Base-by-base conservation (phyloP, 2,329 filamentous ascomycete genomes). In the Stachybotrys chartarum region DNA sequence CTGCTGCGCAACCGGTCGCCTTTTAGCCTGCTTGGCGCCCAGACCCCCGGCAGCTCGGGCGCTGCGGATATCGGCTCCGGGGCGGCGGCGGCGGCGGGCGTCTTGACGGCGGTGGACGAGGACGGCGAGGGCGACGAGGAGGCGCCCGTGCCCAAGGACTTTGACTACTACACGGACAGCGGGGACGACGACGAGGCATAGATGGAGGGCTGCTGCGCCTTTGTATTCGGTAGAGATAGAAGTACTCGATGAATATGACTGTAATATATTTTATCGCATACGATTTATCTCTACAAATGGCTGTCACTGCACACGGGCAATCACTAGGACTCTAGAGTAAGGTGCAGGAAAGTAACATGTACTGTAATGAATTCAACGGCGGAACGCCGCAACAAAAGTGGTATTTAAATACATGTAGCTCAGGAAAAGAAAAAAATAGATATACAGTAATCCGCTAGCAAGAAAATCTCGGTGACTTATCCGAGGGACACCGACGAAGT, bases 41-140 rank as follows among this genome's bases (percentile, higher is more conserved):
- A 14, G 35, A 42, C 35, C 14, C 35, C 35, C 5, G 35, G 35
- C 35, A 14, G 35, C 35, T 14, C 5, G 10, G 14, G 35, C 5
- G 35, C 35, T 10, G 35, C 35, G 35, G 35, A 42, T 14, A 42
- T 42, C 35, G 35, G 35, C 5, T 68, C 72, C 12, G 83, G 87
- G 53, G 85, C 88, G 17, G 85, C 85, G 0, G 87, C 87, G 0
- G 88, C 88, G 0, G 90, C 88, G 0, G 89, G 87, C 55, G 90
- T 95, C 2, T 75, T 96, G 62, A 96, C 88, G 5, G 87, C 91
- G 6, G 84, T 96, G 5, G 92, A 97, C 64, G 93, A 97, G 70
- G 89, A 93, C 64, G 84, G 79, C 10, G 87, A 90, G 58, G 85
- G 79, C 39, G 86, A 82, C 12, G 86, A 88, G 63, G 90, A 93